Base-by-base conservation (phyloP, 1,139 yeast genomes). In the Hansenula sp. region DNA sequence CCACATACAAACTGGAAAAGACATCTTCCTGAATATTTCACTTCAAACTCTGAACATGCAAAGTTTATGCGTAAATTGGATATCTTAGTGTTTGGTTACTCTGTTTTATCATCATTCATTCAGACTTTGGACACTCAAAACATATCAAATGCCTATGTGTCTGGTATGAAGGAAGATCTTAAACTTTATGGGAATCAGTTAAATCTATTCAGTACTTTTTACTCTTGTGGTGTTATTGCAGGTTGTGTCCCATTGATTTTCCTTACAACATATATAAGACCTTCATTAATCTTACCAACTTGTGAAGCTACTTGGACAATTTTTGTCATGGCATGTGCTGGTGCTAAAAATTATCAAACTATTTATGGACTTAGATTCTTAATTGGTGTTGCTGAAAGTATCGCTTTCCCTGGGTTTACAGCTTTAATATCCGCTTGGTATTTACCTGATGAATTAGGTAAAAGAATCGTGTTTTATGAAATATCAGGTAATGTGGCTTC, bases 81-180 rank as follows among this genome's bases (percentile, higher is more conserved):
- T 20, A 20, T 42, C 17, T 20, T 40, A 14, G 43, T 44, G 4
- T 39, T 44, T 27, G 43, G 44, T n/a, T 44, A 44, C 17, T 39
- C 43, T 3, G 17, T 39, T 9, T 19, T 44, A n/a, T 42, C 45
- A 18, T 24, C 29, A 41, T 67, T 68, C 50, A 38, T 40, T 21
- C 45, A 38, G 22, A 39, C 79, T 44, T 64, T 83, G 38, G 89
- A 83, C 56, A 75, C 73, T 44, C 68, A 77, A 35, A 64, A 63
- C 53, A 64, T 77, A 35, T 57, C 68, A 32, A 73, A 73, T 47
- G 82, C 83, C 3, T 78, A 76, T 55, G 79, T 77, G 9, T 69
- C 77, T 2, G 82, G 82, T 5, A 69, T 78, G 76, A 66, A 71
- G 48, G 73, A 73, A 35, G 77, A 70, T 37, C 50, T 77, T 37